Evolutionary conservation across 202 grass and related monocot species (phyloP).

Genomic region (Digitaria exilis): DNA sequence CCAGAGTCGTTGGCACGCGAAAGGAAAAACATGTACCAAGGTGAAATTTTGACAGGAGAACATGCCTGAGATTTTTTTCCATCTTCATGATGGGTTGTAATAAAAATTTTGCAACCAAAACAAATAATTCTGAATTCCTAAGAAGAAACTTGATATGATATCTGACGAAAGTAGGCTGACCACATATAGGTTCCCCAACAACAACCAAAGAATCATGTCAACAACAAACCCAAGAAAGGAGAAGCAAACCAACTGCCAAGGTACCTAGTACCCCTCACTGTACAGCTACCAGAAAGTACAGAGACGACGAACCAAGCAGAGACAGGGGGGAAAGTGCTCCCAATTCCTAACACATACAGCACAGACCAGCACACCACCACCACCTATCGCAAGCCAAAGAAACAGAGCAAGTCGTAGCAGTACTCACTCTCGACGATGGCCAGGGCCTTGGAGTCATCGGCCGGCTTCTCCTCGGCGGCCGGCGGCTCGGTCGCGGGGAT

Average conservation of each 20-base stretch:
- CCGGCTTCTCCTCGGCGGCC: slow-evolving; percentile 51
- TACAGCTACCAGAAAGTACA: slow-evolving; percentile 11
- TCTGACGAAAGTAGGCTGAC: not conserved
- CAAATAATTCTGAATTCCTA: not conserved
- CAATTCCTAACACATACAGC: slow-evolving; percentile 10
- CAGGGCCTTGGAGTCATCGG: slow-evolving; percentile 71
- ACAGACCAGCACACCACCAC: not conserved
- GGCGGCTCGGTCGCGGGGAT: slow-evolving; percentile 47
- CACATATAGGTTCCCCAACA: not conserved
- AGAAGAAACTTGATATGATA: not conserved
- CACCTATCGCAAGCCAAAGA: not conserved
- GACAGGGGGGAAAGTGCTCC: not conserved
- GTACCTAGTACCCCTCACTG: slow-evolving; percentile 22
- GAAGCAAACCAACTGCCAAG: not conserved
- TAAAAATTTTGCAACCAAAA: not conserved
- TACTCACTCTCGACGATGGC: slow-evolving; percentile 75
- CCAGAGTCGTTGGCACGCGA: not conserved
- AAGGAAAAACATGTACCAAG: not conserved
- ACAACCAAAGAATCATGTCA: not conserved
- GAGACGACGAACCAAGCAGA: not conserved
- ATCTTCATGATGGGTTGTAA: not conserved
- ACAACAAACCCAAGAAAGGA: slow-evolving; percentile 14
- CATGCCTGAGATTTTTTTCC: not conserved
- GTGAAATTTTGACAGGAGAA: too few species aligned
- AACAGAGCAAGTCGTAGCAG: not conserved